Evolutionary conservation across 139 green algal species (phyloP).

Genomic region (Volvox africanus): DNA sequence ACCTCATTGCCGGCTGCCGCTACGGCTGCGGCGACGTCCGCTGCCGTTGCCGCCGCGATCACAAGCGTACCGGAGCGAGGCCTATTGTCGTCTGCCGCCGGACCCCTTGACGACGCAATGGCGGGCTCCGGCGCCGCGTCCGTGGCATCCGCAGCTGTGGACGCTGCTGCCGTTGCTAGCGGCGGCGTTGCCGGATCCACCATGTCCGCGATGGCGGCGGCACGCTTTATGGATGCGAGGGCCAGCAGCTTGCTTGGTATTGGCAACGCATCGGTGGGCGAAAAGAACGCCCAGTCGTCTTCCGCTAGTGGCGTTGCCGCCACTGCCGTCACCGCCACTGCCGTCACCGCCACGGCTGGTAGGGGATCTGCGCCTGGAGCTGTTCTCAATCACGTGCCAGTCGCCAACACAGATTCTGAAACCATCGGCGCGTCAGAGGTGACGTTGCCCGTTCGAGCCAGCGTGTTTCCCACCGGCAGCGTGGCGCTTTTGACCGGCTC

Average conservation of each 20-base stretch:
- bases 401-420: background rate
- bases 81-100: no score
- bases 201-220: background rate
- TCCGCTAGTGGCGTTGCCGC: background rate
- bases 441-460: background rate
- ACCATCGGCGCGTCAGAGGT: background rate
- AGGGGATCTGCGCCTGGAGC: background rate
- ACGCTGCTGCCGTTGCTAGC: background rate
- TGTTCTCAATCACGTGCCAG: no score
- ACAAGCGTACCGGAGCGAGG: background rate
- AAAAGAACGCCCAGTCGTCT: background rate
- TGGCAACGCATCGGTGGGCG: background rate
- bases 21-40: background rate
- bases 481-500: background rate
- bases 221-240: background rate
- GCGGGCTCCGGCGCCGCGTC: background rate
- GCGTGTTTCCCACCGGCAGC: background rate
- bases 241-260: background rate
- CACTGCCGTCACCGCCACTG: background rate
- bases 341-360: background rate
- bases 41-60: background rate
- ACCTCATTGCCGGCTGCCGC: background rate
- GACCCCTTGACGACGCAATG: background rate
- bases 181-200: background rate
- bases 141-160: background rate